Conservation (phyloP, 352 stramenopile species). For the Phytopythium oedochilum region DNA sequence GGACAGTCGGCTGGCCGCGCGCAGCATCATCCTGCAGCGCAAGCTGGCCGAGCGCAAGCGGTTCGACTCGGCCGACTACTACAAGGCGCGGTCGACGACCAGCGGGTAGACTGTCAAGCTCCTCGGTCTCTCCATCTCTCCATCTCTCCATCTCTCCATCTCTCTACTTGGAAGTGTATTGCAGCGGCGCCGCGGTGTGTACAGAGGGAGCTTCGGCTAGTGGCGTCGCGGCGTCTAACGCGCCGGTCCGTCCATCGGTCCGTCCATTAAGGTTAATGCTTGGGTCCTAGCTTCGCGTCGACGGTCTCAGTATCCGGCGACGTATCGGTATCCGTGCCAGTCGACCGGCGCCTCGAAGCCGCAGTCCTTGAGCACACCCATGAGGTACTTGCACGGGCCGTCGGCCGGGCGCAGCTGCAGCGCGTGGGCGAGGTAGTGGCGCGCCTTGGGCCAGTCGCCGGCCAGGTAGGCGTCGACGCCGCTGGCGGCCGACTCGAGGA, state of each 20-base stretch:
- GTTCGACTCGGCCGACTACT: conserved; percentile 80
- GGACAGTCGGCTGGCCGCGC: conserved; percentile 36
- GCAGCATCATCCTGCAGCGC: conserved; percentile 61
- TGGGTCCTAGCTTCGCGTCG: no score
- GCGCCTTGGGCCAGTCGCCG: conserved; percentile 68
- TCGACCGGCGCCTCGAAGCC: conserved; percentile 85
- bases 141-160: not conserved
- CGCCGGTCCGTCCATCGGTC: not conserved
- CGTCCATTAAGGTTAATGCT: no score
- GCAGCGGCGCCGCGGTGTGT: not conserved
- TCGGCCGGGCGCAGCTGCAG: conserved; percentile 80
- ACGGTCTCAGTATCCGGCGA: conserved; percentile 86
- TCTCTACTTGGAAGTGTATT: not conserved
- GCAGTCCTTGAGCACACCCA: conserved; percentile 84
- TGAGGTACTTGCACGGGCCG: conserved; percentile 88
- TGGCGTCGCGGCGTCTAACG: no score
- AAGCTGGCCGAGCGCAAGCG: conserved; percentile 66
- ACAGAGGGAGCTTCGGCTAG: no score
- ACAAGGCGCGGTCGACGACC: conserved; percentile 21
- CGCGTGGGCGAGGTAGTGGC: conserved; percentile 68
- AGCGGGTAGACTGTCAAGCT: not conserved
- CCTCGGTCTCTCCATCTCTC: not conserved
- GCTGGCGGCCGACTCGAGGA: conserved; percentile 59
- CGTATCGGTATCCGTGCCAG: conserved; percentile 90
- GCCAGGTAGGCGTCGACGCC: conserved; percentile 74